Percentiles rank a stretch among this genome's conserved stretches.
Evolutionary conservation across 2,329 filamentous ascomycete genomes (phyloP).

Genomic region (Scedosporium aurantiacum): DNA sequence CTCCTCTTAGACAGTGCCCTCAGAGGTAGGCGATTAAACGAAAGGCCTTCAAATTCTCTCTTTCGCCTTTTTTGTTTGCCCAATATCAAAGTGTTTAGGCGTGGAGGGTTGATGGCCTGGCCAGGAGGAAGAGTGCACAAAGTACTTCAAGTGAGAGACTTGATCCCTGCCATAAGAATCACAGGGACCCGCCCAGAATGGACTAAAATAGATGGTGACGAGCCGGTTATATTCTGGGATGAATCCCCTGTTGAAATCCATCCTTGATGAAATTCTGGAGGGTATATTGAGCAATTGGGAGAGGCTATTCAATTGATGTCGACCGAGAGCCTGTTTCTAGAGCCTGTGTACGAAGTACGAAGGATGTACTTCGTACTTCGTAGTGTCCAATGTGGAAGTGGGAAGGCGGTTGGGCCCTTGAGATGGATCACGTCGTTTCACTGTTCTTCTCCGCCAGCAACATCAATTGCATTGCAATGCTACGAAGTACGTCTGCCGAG

Average conservation of each 20-base stretch:
- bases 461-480: too few relatives aligned
- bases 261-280: background rate
- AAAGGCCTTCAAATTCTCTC: background rate
- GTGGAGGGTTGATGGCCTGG: background rate
- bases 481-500: too few relatives aligned
- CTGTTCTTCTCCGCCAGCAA: too few relatives aligned
- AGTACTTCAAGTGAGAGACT: too few relatives aligned
- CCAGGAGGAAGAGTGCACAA: background rate
- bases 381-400: background rate
- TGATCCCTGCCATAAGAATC: background rate
- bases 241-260: background rate
- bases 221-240: background rate
- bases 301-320: too few relatives aligned
- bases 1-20: background rate
- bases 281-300: background rate
- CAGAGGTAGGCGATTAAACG: background rate
- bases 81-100: background rate
- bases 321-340: too few relatives aligned
- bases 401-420: background rate
- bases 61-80: background rate
- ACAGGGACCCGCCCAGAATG: background rate
- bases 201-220: background rate
- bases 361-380: background rate
- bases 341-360: too few relatives aligned
- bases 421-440: too few relatives aligned